Evolutionary conservation across 345 rosid species (phyloP), one percentile per base, ranked within the genome.

Genomic region (Combretum micranthum): DNA sequence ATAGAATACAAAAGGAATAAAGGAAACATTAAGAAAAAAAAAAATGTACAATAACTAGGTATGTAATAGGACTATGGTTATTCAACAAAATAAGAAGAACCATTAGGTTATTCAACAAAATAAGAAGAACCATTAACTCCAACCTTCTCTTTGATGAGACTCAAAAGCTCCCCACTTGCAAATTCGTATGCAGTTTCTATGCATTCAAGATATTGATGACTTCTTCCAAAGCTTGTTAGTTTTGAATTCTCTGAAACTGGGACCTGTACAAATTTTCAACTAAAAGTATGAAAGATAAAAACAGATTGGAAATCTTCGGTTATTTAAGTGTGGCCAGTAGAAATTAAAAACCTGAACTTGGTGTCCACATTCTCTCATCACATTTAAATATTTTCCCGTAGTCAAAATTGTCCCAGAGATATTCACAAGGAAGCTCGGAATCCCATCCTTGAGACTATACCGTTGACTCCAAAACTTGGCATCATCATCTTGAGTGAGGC

Each of bases 281-380:
- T 69, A 53, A 70, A 58, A 32, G 47, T 42, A 66, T 58, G 63
- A 17, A 52, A 64, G 42, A 16, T n/a, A 21, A 19, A 47, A 22
- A 53, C 16, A 64, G 42, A n/a, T 51, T 51, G 49, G 61, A 50
- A 20, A 25, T 44, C 64, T 44, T 25, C 0, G 50, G 46, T 43
- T 47, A 44, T 44, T 42, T 55, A 51, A 45, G n/a, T 22, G 46
- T 15, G n/a, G 53, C 55, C 13, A 52, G 32, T 56, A 59, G 42
- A 20, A 26, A 21, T 59, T 52, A 39, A 54, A 56, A 72, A 87
- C 99, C 92, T 89, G 97, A 75, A 87, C 95, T 71, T 75, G 82
- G 74, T 89, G 91, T 47, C 97, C 97, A 72, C 99, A 93, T 78
- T 93, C 99, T 76, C 99, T n/a, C n/a, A n/a, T 80, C 97, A 93